Percentiles rank a stretch among this genome's conserved stretches.
phyloP scores from a whole-genome alignment of 345 rosid species.

The Carallia brachiata region DNA sequence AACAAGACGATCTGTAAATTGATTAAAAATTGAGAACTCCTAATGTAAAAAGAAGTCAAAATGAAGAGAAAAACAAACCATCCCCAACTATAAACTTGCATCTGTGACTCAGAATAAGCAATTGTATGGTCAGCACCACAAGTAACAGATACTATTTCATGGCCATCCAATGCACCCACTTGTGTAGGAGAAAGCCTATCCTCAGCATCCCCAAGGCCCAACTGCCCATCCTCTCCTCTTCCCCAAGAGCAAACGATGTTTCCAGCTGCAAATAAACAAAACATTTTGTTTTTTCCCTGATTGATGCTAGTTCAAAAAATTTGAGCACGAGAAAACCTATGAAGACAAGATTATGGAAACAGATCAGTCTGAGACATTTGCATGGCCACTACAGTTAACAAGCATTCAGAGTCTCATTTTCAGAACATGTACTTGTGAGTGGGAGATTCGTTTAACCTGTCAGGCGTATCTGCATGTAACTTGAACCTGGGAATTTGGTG shows the following conservation, averaged over 20 bases:
- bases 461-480: too few relatives aligned
- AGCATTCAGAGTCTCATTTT: too few relatives aligned
- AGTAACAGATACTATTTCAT: conserved; percentile 56
- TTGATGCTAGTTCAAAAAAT: not conserved
- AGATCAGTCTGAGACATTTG: not conserved
- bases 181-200: conserved; percentile 82
- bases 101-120: conserved; percentile 65
- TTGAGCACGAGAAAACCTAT: not conserved
- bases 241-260: conserved; percentile 93
- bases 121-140: conserved; percentile 97
- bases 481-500: too few relatives aligned
- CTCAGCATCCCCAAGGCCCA: conserved; percentile 92
- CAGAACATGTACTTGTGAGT: too few relatives aligned
- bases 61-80: conserved; percentile 26
- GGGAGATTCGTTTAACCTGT: too few relatives aligned
- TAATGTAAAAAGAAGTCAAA: conserved; percentile 7
- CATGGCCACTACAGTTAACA: not conserved
- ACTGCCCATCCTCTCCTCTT: conserved; percentile 96
- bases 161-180: conserved; percentile 67
- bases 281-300: not conserved
- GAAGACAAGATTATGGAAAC: not conserved
- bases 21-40: not conserved
- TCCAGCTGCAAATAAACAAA: conserved; percentile 58
- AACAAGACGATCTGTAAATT: not conserved
- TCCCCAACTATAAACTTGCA: conserved; percentile 94